Evolutionary conservation across 495 filamentous ascomycete genomes (phyloP), one percentile per base, ranked within the genome.

Genomic region (Neurospora sp.): DNA sequence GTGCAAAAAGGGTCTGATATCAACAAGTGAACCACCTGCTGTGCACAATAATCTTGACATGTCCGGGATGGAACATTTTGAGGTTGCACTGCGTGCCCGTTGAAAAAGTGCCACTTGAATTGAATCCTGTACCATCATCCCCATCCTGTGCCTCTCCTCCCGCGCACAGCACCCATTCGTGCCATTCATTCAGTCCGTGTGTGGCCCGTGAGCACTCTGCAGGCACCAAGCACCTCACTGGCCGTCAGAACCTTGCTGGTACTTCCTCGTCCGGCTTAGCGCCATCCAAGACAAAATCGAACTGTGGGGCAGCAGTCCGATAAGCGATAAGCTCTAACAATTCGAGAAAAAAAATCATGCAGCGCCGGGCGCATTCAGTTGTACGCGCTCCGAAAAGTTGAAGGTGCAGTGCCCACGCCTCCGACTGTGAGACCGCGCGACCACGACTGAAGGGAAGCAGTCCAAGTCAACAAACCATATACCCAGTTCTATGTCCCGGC

Each of bases 241-340:
- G 54, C 54, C 27, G 1, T 66, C 54, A 66, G 27, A 35, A 66
- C 54, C 54, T 12, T 62, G 54, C 54, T 62, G 54, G 54, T 18
- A 62, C 54, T 62, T 62, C 54, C 54, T 16, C 3, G 4, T 62
- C 27, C 3, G 54, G 54, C 54, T 35, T 35, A 62, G 54, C 54
- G 2, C 7, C 23, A 62, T 35, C 12, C 54, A 66, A 66, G 23
- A 66, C 54, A 66, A 35, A 62, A 35, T 62, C 27, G 5, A 35
- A 66, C 27, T 35, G 54, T 66, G 39, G n/a, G 71, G 27, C 54
- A 20, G 20, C 16, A 1, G 8, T 39, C 73, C 62, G 78, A 80
- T 80, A 80, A 80, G 78, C 75, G 77, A 80, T 80, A 79, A 80
- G 73, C 16, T 18, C 54, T 66, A 66, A 37, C 54, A 66, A 66